phyloP scores from a whole-genome alignment of 1,284 basidiomycete species.

The Sanguinoderma infundibulare region DNA sequence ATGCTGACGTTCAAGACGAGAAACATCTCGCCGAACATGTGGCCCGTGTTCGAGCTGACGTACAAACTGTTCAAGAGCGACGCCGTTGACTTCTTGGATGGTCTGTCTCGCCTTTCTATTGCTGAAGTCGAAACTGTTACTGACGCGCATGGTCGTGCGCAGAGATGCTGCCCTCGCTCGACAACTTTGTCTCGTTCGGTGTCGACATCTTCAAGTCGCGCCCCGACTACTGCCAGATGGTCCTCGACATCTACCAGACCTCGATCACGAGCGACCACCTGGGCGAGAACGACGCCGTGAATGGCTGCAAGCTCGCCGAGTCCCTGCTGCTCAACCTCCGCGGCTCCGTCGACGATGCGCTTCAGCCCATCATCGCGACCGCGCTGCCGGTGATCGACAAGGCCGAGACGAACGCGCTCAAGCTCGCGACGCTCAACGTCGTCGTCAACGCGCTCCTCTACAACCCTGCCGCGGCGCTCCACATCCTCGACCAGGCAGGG shows the following conservation, averaged over 20 bases:
- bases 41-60: slow-evolving; percentile 85
- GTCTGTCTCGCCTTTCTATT: slow-evolving; percentile 42
- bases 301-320: slow-evolving; percentile 88
- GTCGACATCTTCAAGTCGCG: slow-evolving; percentile 75
- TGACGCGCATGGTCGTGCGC: slow-evolving; percentile 1
- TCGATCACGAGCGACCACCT: slow-evolving; percentile 75
- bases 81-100: slow-evolving; percentile 86
- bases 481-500: slow-evolving; percentile 69
- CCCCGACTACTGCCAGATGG: slow-evolving; percentile 80
- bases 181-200: slow-evolving; percentile 91
- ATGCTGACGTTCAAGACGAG: slow-evolving; percentile 85
- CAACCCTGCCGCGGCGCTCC: slow-evolving; percentile 79
- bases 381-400: slow-evolving; percentile 63
- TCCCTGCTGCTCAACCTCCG: slow-evolving; percentile 81
- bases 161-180: slow-evolving; percentile 91
- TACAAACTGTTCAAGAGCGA: slow-evolving; percentile 87
- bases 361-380: slow-evolving; percentile 63
- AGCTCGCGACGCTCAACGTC: slow-evolving; percentile 82
- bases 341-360: slow-evolving; percentile 76
- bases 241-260: slow-evolving; percentile 85
- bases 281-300: slow-evolving; percentile 83
- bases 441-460: slow-evolving; percentile 87
- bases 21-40: slow-evolving; percentile 80
- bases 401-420: slow-evolving; percentile 65
- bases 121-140: background rate